phyloP scores from a whole-genome alignment of 805 yeast species.

The Myxozyma vanderwaltii region DNA sequence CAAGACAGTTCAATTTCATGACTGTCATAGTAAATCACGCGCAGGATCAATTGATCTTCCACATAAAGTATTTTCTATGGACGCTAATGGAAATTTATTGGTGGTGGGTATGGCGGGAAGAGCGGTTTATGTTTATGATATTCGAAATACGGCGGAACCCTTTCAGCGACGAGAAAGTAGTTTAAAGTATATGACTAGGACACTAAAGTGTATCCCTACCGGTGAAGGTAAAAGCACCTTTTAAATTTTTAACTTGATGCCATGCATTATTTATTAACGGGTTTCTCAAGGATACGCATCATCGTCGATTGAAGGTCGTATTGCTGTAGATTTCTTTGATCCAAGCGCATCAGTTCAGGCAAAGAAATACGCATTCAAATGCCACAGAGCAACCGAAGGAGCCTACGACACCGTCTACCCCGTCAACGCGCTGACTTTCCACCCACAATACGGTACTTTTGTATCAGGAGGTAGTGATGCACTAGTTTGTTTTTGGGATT shows the following conservation, averaged over 20 bases:
- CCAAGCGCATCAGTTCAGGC: constrained; percentile 48
- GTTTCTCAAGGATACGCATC: constrained; percentile 47
- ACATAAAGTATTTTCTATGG: constrained; percentile 65
- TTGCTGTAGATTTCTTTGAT: constrained; percentile 69
- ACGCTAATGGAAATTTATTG: constrained; percentile 49
- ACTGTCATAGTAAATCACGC: constrained; percentile 43
- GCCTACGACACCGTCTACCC: constrained; percentile 55
- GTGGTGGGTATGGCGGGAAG: constrained; percentile 60
- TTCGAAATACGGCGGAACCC: constrained; percentile 51
- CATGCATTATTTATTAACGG: background rate
- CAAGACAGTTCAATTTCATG: constrained; percentile 52
- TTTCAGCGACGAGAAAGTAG: constrained; percentile 61
- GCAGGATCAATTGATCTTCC: constrained; percentile 40
- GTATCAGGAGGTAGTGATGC: constrained; percentile 60
- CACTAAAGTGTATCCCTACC: constrained; percentile 56
- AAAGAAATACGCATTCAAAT: constrained; percentile 73
- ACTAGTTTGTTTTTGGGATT: constrained; percentile 55
- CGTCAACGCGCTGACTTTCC: constrained; percentile 53
- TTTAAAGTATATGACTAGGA: constrained; percentile 64
- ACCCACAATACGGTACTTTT: constrained; percentile 45
- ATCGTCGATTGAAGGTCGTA: constrained; percentile 80
- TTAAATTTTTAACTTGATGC: background rate
- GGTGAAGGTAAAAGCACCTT: constrained; percentile 50
- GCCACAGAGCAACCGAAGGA: constrained; percentile 59
- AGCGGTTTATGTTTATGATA: constrained; percentile 59